These are phyloP conservation scores for Heliamphora exappendiculata DNA, from an alignment of 148 eudicot species.

Conservation along the genomic window DNA sequence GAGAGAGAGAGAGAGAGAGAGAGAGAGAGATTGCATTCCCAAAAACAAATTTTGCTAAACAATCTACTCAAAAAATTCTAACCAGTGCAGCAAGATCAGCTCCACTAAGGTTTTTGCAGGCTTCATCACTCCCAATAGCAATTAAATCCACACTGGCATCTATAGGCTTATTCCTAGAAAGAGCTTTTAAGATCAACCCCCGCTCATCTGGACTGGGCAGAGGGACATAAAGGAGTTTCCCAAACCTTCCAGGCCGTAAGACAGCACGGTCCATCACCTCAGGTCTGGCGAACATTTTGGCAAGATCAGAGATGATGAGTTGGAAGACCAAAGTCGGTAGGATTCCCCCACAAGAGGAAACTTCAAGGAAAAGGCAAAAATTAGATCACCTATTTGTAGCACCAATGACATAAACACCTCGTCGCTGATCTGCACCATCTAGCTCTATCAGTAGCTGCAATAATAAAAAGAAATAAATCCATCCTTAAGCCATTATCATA, in stretches of 20 bases:
- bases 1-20: background rate
- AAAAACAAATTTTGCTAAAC: background rate
- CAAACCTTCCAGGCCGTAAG: conserved; percentile 76
- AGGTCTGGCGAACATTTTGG: conserved; percentile 36
- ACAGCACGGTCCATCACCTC: conserved; percentile 77
- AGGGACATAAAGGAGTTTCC: conserved; percentile 63
- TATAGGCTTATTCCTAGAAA: conserved; percentile 52
- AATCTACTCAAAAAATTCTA: conserved; percentile 7
- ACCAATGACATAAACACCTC: conserved; percentile 82
- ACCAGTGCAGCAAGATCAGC: conserved; percentile 90
- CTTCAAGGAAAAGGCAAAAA: background rate
- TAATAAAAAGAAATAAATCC: conserved; percentile 5
- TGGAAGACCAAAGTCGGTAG: background rate
- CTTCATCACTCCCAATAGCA: conserved; percentile 43
- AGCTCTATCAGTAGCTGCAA: conserved; percentile 78
- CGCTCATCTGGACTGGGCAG: conserved; percentile 65
- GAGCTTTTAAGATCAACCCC: conserved; percentile 68
- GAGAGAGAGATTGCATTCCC: background rate
- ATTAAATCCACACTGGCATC: conserved; percentile 63
- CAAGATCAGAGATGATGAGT: background rate
- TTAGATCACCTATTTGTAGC: conserved; percentile 74
- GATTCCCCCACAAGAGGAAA: too few relatives aligned
- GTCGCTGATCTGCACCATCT: conserved; percentile 64
- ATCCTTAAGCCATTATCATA: background rate
- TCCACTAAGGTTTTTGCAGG: conserved; percentile 68